Evolutionary conservation across 345 rosid species (phyloP).

Genomic region (Salix udensis): DNA sequence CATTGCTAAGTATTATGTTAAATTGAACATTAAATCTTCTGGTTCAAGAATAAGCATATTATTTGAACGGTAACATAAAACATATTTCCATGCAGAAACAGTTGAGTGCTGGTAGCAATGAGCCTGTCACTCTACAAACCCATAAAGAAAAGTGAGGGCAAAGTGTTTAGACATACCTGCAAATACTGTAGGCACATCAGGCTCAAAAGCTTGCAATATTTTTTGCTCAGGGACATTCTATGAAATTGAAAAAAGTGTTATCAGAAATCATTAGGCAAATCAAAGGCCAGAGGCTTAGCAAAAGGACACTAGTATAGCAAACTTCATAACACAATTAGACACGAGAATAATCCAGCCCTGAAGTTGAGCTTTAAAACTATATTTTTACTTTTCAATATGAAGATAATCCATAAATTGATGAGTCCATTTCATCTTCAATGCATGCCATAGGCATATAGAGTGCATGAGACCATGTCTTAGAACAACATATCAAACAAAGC

Average conservation of each 20-base stretch:
- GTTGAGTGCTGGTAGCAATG: not conserved
- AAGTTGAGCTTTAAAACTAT: not conserved
- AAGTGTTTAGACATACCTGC: constrained; percentile 45
- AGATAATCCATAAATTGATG: not conserved
- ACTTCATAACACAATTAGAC: not conserved
- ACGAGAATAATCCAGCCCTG: not conserved
- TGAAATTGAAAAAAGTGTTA: constrained; percentile 16
- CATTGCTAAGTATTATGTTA: not conserved
- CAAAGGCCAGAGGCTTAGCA: not conserved
- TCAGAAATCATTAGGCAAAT: constrained; percentile 4
- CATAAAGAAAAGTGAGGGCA: not conserved
- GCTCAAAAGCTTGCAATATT: constrained; percentile 56
- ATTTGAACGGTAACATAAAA: not conserved
- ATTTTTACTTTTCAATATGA: not conserved
- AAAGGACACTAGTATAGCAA: not conserved
- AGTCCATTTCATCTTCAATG: not conserved
- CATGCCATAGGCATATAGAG: not conserved
- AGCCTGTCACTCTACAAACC: not conserved
- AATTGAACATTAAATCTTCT: not conserved
- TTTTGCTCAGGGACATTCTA: constrained; percentile 36
- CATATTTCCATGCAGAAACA: not conserved
- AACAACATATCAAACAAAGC: not conserved
- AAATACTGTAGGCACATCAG: constrained; percentile 42
- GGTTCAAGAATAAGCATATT: not conserved
- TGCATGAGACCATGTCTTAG: too few relatives aligned